Conservation (phyloP, 2,329 filamentous ascomycete species). For the Cadophora sp. region DNA sequence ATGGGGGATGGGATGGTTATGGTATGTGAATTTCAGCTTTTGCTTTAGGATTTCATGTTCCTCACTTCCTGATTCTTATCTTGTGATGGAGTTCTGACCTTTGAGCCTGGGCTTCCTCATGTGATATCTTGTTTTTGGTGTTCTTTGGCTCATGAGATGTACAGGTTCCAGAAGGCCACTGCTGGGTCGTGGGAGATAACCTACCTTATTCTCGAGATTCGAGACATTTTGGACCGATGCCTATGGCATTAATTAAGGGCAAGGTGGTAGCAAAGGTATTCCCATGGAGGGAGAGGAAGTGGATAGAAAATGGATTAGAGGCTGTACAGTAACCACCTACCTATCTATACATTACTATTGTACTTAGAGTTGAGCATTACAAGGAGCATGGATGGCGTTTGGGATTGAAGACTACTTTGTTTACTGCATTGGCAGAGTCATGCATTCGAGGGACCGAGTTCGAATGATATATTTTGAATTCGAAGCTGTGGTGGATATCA, state of each 20-base stretch:
- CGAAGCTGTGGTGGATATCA: constrained; percentile 41
- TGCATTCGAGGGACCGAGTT: neutral
- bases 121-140: neutral
- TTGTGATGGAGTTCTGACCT: too few relatives aligned
- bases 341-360: constrained; percentile 35
- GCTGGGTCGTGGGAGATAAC: constrained; percentile 91
- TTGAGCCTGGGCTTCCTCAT: neutral
- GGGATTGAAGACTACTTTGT: neutral
- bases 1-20: constrained; percentile 69
- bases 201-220: constrained; percentile 84
- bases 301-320: constrained; percentile 55
- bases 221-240: constrained; percentile 83
- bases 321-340: constrained; percentile 39
- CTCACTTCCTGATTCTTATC: too few relatives aligned
- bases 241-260: constrained; percentile 81
- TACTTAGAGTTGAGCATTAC: constrained; percentile 12
- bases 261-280: constrained; percentile 73
- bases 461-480: constrained; percentile 24
- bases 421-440: neutral
- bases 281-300: constrained; percentile 57
- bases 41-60: neutral
- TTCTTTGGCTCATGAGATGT: neutral
- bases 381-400: constrained; percentile 26
- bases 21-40: constrained; percentile 39
- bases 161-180: constrained; percentile 89